These are phyloP conservation scores for Diaporthe eres DNA, from an alignment of 2,329 filamentous ascomycete genomes.

Conservation along the genomic window DNA sequence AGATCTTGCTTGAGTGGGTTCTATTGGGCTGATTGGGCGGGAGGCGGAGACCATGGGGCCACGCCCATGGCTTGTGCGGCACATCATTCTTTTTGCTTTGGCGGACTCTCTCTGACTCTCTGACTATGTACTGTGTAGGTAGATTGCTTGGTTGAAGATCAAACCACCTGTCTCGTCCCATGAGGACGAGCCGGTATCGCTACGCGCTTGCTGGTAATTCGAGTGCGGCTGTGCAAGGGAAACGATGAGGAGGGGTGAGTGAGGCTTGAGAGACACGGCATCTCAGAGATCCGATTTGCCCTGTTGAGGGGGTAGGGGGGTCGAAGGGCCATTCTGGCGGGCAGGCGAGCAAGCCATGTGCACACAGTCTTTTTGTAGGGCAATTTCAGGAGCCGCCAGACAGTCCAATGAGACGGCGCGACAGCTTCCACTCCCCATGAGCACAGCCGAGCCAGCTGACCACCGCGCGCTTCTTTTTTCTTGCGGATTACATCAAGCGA, in stretches of 20 bases:
- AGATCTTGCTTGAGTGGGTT: slow-evolving; percentile 22
- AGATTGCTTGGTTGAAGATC: slow-evolving; percentile 12
- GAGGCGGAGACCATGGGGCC: slow-evolving; percentile 9
- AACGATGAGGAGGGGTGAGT: neutral
- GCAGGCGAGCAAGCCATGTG: neutral
- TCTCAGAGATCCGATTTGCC: slow-evolving; percentile 35
- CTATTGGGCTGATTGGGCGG: slow-evolving; percentile 9
- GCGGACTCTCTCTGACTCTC: neutral
- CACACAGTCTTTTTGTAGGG: neutral
- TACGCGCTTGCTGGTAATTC: slow-evolving; percentile 31
- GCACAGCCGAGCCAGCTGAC: slow-evolving; percentile 27
- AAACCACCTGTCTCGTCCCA: slow-evolving; percentile 26
- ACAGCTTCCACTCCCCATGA: neutral
- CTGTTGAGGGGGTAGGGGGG: neutral
- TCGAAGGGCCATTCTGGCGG: neutral
- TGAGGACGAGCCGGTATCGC: slow-evolving; percentile 34
- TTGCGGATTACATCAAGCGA: slow-evolving; percentile 19
- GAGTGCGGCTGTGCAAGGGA: slow-evolving; percentile 31
- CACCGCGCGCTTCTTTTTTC: slow-evolving; percentile 32
- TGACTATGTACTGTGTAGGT: too few relatives aligned
- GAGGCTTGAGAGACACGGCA: slow-evolving; percentile 26
- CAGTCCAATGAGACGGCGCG: slow-evolving; percentile 35
- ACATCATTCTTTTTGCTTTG: neutral
- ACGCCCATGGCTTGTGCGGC: slow-evolving; percentile 9
- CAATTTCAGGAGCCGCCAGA: slow-evolving; percentile 39